Evolutionary conservation across 2,329 filamentous ascomycete species (phyloP).

Genomic region (Xylogone sp.): DNA sequence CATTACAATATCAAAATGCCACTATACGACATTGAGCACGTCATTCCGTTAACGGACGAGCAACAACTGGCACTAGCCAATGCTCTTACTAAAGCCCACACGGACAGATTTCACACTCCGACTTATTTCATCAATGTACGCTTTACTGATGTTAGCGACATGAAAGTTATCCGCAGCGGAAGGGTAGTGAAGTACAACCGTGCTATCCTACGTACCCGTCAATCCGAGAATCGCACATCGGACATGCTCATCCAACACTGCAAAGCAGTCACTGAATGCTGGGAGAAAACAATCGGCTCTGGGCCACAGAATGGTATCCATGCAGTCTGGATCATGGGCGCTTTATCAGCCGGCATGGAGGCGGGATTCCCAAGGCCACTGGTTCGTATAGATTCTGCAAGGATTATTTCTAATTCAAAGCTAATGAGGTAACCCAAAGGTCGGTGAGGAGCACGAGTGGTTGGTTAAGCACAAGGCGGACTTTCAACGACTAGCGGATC

Average conservation of each 20-base stretch:
- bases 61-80: slow-evolving; percentile 7
- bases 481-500: slow-evolving; percentile 6
- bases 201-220: slow-evolving; percentile 4
- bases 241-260: slow-evolving; percentile 6
- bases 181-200: slow-evolving; percentile 4
- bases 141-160: slow-evolving; percentile 5
- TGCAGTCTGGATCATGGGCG: slow-evolving; percentile 8
- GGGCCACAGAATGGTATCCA: slow-evolving; percentile 1
- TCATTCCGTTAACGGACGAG: slow-evolving; percentile 6
- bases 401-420: too few species aligned
- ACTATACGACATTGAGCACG: slow-evolving; percentile 9
- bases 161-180: slow-evolving; percentile 4
- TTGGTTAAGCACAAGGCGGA: slow-evolving; percentile 4
- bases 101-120: slow-evolving; percentile 6
- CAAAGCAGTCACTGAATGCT: slow-evolving; percentile 3
- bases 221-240: slow-evolving; percentile 2
- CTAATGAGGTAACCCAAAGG: background rate
- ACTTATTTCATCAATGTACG: slow-evolving; percentile 7
- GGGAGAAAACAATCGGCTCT: slow-evolving; percentile 3
- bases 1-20: slow-evolving; percentile 2
- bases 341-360: slow-evolving; percentile 7
- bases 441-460: slow-evolving; percentile 7
- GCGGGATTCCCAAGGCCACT: slow-evolving; percentile 4
- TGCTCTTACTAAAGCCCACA: slow-evolving; percentile 5
- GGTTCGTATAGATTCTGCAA: background rate